Percentiles rank a stretch among this genome's conserved stretches.
Evolutionary conservation across 768 basidiomycete genomes (phyloP).

Genomic region (Podaxis sp.): DNA sequence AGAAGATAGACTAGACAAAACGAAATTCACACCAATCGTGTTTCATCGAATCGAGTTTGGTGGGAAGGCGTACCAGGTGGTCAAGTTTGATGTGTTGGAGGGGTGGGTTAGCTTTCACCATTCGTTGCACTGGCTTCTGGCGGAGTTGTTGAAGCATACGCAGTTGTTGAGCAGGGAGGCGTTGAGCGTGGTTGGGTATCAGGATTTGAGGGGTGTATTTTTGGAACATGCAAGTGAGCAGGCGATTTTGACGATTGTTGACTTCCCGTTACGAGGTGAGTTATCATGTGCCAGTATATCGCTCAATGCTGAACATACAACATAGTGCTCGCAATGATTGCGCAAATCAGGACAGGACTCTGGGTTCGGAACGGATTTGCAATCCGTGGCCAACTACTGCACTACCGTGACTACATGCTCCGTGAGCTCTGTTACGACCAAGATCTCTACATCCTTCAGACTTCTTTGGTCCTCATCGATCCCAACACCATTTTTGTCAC

Average conservation of each 20-base stretch:
- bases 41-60: conserved; percentile 72
- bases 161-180: conserved; percentile 56
- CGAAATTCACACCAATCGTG: conserved; percentile 54
- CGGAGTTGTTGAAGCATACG: conserved; percentile 83
- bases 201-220: conserved; percentile 58
- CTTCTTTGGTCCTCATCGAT: conserved; percentile 72
- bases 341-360: conserved; percentile 90
- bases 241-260: conserved; percentile 71
- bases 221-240: conserved; percentile 58
- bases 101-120: conserved; percentile 93
- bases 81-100: conserved; percentile 75
- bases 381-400: conserved; percentile 90
- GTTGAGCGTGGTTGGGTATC: conserved; percentile 46
- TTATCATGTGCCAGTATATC: neutral
- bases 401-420: conserved; percentile 95
- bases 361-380: conserved; percentile 98
- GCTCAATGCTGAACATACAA: neutral
- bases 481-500: conserved; percentile 78
- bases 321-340: conserved; percentile 82
- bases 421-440: conserved; percentile 97
- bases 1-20: conserved; percentile 63
- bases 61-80: conserved; percentile 49
- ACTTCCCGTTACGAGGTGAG: conserved; percentile 86
- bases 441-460: conserved; percentile 86
- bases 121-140: conserved; percentile 85